Evolutionary conservation across 768 basidiomycete genomes (phyloP).

Genomic region (Tricholoma terreum): DNA sequence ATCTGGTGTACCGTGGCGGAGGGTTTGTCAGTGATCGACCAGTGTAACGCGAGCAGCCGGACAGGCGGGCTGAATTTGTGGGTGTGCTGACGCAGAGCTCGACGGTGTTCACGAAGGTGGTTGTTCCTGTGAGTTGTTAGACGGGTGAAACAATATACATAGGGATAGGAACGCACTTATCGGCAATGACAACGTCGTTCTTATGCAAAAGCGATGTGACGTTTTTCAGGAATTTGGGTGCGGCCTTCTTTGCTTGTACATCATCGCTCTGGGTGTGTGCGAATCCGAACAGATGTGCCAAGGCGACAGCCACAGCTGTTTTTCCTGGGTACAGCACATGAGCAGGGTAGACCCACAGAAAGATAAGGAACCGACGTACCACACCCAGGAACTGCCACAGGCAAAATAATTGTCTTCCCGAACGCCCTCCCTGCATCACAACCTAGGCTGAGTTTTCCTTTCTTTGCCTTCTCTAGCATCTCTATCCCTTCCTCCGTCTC

Average conservation of each 20-base stretch:
- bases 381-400: conserved; percentile 89
- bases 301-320: conserved; percentile 78
- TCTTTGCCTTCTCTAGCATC: conserved; percentile 28
- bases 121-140: conserved; percentile 64
- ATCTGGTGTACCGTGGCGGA: conserved; percentile 58
- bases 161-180: conserved; percentile 58
- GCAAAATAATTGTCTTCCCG: conserved; percentile 81
- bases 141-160: not conserved
- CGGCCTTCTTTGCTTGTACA: conserved; percentile 72
- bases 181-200: conserved; percentile 84
- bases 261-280: conserved; percentile 96
- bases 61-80: conserved; percentile 48
- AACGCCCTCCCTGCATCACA: conserved; percentile 26
- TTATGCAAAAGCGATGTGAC: conserved; percentile 57
- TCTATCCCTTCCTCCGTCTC: conserved; percentile 45
- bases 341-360: not conserved
- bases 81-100: conserved; percentile 55
- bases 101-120: conserved; percentile 79
- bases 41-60: conserved; percentile 80
- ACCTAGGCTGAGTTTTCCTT: conserved; percentile 28
- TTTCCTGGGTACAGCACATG: conserved; percentile 54
- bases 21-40: conserved; percentile 54
- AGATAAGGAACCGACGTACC: conserved; percentile 51
- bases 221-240: conserved; percentile 66
- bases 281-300: conserved; percentile 77